These are phyloP conservation scores for Herpotrichia juniperi DNA, from an alignment of 2,329 filamentous ascomycete genomes.

Conservation along the genomic window DNA sequence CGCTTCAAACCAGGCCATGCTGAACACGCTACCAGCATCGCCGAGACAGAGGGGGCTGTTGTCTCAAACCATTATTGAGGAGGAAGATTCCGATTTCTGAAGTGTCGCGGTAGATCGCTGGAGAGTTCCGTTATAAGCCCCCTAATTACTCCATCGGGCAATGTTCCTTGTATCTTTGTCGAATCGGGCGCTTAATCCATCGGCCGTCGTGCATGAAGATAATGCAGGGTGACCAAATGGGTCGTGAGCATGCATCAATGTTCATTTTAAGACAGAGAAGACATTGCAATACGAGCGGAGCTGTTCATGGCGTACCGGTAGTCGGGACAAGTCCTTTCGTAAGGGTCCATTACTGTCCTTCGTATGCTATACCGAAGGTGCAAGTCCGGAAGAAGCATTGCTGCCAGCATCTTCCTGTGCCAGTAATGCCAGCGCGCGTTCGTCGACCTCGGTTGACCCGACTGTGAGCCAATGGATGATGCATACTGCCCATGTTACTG, in stretches of 20 bases:
- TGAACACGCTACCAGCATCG: conserved; percentile 36
- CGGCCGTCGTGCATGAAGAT: neutral
- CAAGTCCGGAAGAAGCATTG: conserved; percentile 3
- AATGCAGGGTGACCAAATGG: neutral
- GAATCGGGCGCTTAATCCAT: no score
- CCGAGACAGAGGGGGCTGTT: conserved; percentile 58
- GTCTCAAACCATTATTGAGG: conserved; percentile 73
- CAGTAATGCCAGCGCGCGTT: conserved; percentile 15
- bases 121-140: no score
- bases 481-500: conserved; percentile 43
- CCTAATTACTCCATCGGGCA: neutral
- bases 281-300: no score
- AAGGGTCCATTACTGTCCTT: neutral
- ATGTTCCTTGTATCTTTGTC: neutral
- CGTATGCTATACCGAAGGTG: neutral
- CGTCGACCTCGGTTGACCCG: conserved; percentile 27
- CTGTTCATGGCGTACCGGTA: no score
- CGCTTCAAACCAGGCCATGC: conserved; percentile 19
- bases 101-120: neutral
- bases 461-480: conserved; percentile 45
- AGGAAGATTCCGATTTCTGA: conserved; percentile 65
- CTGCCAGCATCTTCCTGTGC: conserved; percentile 12
- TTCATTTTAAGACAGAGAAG: no score
- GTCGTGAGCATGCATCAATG: no score
- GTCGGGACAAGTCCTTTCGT: neutral